phyloP scores from a whole-genome alignment of 805 yeast genomes.

The Candida pseudoglaebosa region DNA sequence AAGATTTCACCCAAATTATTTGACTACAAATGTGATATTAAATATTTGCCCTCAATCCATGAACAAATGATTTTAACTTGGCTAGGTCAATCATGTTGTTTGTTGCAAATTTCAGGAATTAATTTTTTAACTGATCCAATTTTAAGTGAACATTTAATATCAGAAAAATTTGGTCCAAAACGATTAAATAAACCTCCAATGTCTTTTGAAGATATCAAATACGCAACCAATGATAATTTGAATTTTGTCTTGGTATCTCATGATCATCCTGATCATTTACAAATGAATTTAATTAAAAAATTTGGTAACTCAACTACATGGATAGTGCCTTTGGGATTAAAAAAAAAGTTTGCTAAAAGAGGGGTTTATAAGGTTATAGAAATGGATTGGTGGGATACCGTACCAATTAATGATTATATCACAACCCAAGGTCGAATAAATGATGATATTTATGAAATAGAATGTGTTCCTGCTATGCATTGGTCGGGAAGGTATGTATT shows the following conservation, averaged over 20 bases:
- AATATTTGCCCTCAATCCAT: conserved; percentile 26
- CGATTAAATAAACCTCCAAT: conserved; percentile 80
- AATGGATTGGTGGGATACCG: conserved; percentile 87
- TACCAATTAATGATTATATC: conserved; percentile 36
- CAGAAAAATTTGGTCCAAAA: conserved; percentile 70
- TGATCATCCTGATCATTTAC: conserved; percentile 95
- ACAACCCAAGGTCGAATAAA: no score
- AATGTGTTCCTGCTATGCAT: conserved; percentile 93
- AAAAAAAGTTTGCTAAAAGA: conserved; percentile 49
- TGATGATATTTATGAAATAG: conserved; percentile 69
- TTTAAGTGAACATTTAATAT: conserved; percentile 61
- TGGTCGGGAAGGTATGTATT: conserved; percentile 88
- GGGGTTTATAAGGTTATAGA: conserved; percentile 67
- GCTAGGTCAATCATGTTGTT: conserved; percentile 90
- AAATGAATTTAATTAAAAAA: conserved; percentile 50
- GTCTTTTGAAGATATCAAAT: conserved; percentile 47
- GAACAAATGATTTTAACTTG: conserved; percentile 71
- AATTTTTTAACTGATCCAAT: conserved; percentile 85
- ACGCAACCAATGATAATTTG: conserved; percentile 50
- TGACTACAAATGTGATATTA: not conserved
- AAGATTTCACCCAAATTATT: conserved; percentile 1
- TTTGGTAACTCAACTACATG: conserved; percentile 61
- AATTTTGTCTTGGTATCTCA: conserved; percentile 81
- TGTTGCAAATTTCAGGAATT: conserved; percentile 65
- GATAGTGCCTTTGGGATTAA: conserved; percentile 85